Evolutionary conservation across 257 asterid genomes (phyloP), one percentile per base, ranked within the genome.

Genomic region (Plectranthus barbatus): DNA sequence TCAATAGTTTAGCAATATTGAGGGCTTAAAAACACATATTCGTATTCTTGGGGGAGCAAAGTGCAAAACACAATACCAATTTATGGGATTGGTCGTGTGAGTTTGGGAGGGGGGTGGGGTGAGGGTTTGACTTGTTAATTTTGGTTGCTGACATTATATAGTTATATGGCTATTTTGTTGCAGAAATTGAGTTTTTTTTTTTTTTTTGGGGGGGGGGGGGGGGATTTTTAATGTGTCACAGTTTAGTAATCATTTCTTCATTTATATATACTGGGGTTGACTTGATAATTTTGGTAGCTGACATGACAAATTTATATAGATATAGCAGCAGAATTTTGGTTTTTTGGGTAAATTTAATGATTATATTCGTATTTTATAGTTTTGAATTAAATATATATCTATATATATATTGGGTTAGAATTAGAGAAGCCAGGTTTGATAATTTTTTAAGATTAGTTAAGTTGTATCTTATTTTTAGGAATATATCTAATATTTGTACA

Each of bases 71-170:
- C 19, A 53, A 29, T 9, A 20, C 24, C 50, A 11, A 21, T 33
- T 50, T 56, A 2, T 42, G 23, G 18, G 63, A 53, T 52, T 40
- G 45, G 53, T 11, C 19, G 46, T 40, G 52, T 37, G 71, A 17
- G 45, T 23, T 1, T 23, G 1, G 1, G 29, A 4, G 29, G 1
- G 29, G 29, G 29, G 1, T 1, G 29, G 29, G 29, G 29, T 23
- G 45, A 34, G 56, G 56, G 10, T 45, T 67, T 67, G 69, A 63
- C 72, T 66, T 66, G 40, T 44, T 53, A 20, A 7, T 4, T 66
- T 41, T 40, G 44, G 54, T 54, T 66, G 70, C 62, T 53, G 63
- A 66, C 71, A 66, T 31, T 19, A 54, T 55, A 40, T 14, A 34
- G 23, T 56, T 34, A 64, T 14, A 14, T 23, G 45, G 29, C 36